Conservation (phyloP, 805 yeast genomes). For the Ogataea pignaliae region DNA sequence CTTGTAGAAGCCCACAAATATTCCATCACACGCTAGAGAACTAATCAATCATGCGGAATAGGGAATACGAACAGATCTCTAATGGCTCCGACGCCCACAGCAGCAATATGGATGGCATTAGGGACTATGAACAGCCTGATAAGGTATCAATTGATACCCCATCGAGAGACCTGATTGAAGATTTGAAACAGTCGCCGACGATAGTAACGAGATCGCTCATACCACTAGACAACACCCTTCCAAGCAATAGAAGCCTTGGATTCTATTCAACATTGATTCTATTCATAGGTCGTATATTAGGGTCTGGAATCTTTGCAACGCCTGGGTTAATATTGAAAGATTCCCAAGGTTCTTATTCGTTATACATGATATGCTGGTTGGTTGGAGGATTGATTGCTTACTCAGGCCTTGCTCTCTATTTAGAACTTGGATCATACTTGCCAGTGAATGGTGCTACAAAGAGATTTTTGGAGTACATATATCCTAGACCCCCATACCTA, state of each 20-base stretch:
- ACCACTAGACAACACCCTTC: conserved; percentile 14
- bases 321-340: conserved; percentile 58
- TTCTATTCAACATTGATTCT: conserved; percentile 55
- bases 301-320: conserved; percentile 68
- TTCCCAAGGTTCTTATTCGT: conserved; percentile 53
- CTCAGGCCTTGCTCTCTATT: conserved; percentile 53
- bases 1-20: too few relatives aligned
- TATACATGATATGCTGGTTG: conserved; percentile 55
- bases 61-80: too few relatives aligned
- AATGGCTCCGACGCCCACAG: too few relatives aligned
- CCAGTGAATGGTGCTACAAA: conserved; percentile 71
- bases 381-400: conserved; percentile 54
- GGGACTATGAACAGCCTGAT: too few relatives aligned
- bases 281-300: conserved; percentile 60
- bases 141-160: conserved; percentile 11
- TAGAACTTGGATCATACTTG: conserved; percentile 63
- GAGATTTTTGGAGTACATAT: conserved; percentile 58
- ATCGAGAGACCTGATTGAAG: conserved; percentile 9
- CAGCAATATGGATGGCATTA: too few relatives aligned
- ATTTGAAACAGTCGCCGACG: conserved; percentile 7
- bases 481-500: conserved; percentile 46
- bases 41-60: too few relatives aligned
- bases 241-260: conserved; percentile 37
- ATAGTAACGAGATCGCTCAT: conserved; percentile 17
- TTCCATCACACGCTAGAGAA: too few relatives aligned